Conservation (phyloP, 306 rosid genomes). For the Castanopsis chinensis region DNA sequence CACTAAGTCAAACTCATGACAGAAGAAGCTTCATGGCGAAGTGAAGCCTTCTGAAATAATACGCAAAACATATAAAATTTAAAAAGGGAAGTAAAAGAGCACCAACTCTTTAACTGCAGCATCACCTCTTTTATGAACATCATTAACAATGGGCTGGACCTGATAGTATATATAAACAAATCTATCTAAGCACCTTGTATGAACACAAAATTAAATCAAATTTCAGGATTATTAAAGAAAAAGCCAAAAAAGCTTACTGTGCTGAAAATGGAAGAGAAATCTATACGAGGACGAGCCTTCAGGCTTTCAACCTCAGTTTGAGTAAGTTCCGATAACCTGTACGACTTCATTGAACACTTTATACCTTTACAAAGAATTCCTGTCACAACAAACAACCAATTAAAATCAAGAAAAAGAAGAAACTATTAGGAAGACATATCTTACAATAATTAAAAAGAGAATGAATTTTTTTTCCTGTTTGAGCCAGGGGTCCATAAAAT, state of each 20-base stretch:
- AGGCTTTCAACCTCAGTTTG: slow-evolving; percentile 59
- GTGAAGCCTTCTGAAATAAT: neutral
- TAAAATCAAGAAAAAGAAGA: neutral
- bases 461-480: neutral
- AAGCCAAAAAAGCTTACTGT: slow-evolving; percentile 37
- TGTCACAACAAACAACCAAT: slow-evolving; percentile 17
- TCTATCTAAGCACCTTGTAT: neutral
- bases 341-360: slow-evolving; percentile 70
- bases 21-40: neutral
- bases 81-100: neutral
- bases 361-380: slow-evolving; percentile 36
- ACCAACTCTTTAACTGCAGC: slow-evolving; percentile 78
- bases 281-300: slow-evolving; percentile 88
- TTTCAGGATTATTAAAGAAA: neutral
- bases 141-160: slow-evolving; percentile 96
- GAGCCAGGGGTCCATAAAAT: neutral
- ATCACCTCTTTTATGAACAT: slow-evolving; percentile 79
- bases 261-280: slow-evolving; percentile 83
- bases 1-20: neutral
- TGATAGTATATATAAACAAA: slow-evolving; percentile 12
- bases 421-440: neutral
- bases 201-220: neutral
- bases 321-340: slow-evolving; percentile 66
- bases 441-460: neutral
- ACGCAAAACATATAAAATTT: neutral